A percentile compares a stretch with the other conserved stretches of the same genome.
These are phyloP conservation scores for Tylopilus rubrobrunneus DNA, from an alignment of 768 basidiomycete genomes.

Conservation along the genomic window DNA sequence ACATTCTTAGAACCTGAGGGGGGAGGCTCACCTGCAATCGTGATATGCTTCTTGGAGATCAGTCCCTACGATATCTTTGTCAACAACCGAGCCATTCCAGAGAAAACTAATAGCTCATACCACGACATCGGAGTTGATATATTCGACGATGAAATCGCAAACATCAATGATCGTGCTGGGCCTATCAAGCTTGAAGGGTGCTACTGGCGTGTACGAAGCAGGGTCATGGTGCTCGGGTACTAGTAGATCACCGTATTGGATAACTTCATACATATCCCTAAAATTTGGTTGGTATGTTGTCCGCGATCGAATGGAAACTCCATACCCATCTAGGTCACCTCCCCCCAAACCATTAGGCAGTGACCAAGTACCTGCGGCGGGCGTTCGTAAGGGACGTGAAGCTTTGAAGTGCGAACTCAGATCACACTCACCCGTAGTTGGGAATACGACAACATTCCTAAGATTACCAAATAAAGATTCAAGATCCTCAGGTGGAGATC, in stretches of 20 bases:
- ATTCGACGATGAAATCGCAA: slow-evolving; percentile 78
- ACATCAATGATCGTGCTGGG: slow-evolving; percentile 65
- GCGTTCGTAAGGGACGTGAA: too few relatives aligned
- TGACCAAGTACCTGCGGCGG: slow-evolving; percentile 48
- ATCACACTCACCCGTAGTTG: slow-evolving; percentile 48
- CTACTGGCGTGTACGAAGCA: slow-evolving; percentile 45
- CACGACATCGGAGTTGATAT: slow-evolving; percentile 79
- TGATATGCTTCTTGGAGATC: slow-evolving; percentile 61
- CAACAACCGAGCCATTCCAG: not conserved
- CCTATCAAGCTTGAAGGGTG: slow-evolving; percentile 36
- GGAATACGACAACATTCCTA: slow-evolving; percentile 70
- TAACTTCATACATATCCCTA: slow-evolving; percentile 67
- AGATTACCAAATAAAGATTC: slow-evolving; percentile 45
- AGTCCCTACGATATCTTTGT: slow-evolving; percentile 48
- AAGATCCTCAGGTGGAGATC: slow-evolving; percentile 53
- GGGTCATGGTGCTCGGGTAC: slow-evolving; percentile 48
- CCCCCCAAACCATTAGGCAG: slow-evolving; percentile 67
- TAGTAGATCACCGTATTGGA: slow-evolving; percentile 50
- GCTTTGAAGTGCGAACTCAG: not conserved
- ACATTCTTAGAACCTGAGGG: not conserved
- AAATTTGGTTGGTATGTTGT: not conserved
- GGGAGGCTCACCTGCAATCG: slow-evolving; percentile 58
- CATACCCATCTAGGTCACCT: slow-evolving; percentile 73
- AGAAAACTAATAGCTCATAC: slow-evolving; percentile 34
- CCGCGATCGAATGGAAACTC: not conserved